A percentile compares a stretch with the other conserved stretches of the same genome.
Evolutionary conservation across 2,329 filamentous ascomycete genomes (phyloP).

Genomic region (Alternaria sp.): DNA sequence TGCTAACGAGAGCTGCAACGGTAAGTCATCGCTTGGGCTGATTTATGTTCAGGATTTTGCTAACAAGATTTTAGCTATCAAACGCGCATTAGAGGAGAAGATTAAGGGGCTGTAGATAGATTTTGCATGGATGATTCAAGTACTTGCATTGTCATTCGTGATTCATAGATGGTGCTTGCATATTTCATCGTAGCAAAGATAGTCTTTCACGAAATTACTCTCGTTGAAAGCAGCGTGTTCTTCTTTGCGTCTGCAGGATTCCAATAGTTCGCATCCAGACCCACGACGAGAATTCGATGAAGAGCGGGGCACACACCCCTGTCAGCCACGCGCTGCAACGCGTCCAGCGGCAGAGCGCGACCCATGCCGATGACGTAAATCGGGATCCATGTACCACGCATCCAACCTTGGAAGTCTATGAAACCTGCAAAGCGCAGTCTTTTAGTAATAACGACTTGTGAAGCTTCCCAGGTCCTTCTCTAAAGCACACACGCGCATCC

Average conservation of each 20-base stretch:
- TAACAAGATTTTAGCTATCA: conserved; percentile 41
- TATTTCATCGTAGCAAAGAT: not conserved
- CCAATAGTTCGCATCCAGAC: not conserved
- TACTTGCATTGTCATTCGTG: not conserved
- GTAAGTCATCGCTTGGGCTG: conserved; percentile 27
- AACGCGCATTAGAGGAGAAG: conserved; percentile 46
- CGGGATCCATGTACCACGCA: not conserved
- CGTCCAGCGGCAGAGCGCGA: not conserved
- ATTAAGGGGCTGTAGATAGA: conserved; percentile 33
- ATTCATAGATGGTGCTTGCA: not conserved
- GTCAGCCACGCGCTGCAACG: conserved; percentile 7
- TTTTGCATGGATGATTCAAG: not conserved
- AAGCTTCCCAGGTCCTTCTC: too few species aligned
- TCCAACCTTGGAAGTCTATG: conserved; percentile 5
- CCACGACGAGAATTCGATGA: not conserved
- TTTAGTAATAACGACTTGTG: not conserved
- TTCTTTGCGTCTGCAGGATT: not conserved
- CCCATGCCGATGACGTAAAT: conserved; percentile 28
- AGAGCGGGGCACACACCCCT: conserved; percentile 10
- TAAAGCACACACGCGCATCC: too few species aligned
- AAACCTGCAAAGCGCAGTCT: conserved; percentile 3
- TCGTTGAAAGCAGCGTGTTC: not conserved
- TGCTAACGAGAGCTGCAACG: conserved; percentile 82
- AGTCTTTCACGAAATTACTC: not conserved
- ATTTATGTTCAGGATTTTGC: not conserved